Conservation (phyloP, 371 early-diverging fungal genomes). For the Lichtheimia hyalospora region DNA sequence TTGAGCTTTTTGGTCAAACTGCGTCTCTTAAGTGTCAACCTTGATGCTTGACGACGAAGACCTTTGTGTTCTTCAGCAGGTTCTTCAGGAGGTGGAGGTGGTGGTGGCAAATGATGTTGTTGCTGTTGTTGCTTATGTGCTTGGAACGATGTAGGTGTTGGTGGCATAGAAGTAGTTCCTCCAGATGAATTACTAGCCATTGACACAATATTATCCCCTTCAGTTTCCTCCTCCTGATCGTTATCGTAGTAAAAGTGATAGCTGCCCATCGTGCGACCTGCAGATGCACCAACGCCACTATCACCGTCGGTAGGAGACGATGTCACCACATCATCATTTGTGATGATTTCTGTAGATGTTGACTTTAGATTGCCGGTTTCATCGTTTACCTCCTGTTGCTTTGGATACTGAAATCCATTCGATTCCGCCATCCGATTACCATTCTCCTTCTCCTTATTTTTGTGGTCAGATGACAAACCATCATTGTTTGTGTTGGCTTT, state of each 20-base stretch:
- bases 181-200: constrained; percentile 5
- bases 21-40: constrained; percentile 15
- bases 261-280: neutral
- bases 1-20: constrained; percentile 15
- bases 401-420: too few relatives aligned
- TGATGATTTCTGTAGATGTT: neutral
- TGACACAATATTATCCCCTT: neutral
- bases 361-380: neutral
- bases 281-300: constrained; percentile 7
- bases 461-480: too few relatives aligned
- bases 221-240: neutral
- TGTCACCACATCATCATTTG: neutral
- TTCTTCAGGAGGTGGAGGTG: too few relatives aligned
- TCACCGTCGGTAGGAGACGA: neutral
- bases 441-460: too few relatives aligned
- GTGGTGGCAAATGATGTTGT: neutral
- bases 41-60: constrained; percentile 15
- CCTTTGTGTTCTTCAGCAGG: neutral
- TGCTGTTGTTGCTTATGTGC: neutral
- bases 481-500: too few relatives aligned
- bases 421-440: too few relatives aligned
- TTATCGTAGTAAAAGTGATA: constrained; percentile 12
- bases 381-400: too few relatives aligned
- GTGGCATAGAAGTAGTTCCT: constrained; percentile 12
- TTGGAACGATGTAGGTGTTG: constrained; percentile 10